Conservation (phyloP, 805 yeast species). For the Lachancea kluyveri region DNA sequence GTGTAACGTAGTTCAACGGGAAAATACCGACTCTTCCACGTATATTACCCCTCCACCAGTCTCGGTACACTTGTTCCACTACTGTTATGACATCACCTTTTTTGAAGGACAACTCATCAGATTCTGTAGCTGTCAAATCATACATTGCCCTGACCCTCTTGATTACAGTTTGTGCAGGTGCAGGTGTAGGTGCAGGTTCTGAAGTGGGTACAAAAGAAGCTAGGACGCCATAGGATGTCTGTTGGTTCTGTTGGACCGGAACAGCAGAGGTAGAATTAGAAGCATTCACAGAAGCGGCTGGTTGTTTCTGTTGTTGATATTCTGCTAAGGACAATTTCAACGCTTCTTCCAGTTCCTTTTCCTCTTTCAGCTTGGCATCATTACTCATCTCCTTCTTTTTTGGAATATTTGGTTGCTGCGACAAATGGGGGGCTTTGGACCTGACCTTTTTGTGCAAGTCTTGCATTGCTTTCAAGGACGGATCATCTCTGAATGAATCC, state of each 20-base stretch:
- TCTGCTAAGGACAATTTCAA: conserved; percentile 69
- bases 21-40: conserved; percentile 80
- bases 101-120: conserved; percentile 80
- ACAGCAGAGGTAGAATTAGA: too few species aligned
- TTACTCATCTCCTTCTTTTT: conserved; percentile 44
- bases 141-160: conserved; percentile 79
- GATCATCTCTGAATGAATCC: conserved; percentile 62
- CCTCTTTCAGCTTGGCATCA: conserved; percentile 52
- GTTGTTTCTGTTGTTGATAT: conserved; percentile 27
- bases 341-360: conserved; percentile 72
- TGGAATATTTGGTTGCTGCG: conserved; percentile 49
- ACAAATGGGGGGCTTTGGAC: conserved; percentile 34
- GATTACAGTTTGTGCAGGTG: conserved; percentile 31
- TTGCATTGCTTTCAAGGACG: conserved; percentile 64
- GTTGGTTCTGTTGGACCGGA: too few species aligned
- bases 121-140: conserved; percentile 70
- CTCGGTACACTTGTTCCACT: conserved; percentile 79
- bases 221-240: too few species aligned
- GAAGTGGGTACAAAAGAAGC: too few species aligned
- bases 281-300: too few species aligned
- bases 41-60: conserved; percentile 93
- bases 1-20: conserved; percentile 87
- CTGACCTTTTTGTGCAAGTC: conserved; percentile 51
- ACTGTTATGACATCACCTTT: conserved; percentile 87
- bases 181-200: too few species aligned